phyloP scores from a whole-genome alignment of 1,284 basidiomycete genomes.

The Fomitopsis pinicola region DNA sequence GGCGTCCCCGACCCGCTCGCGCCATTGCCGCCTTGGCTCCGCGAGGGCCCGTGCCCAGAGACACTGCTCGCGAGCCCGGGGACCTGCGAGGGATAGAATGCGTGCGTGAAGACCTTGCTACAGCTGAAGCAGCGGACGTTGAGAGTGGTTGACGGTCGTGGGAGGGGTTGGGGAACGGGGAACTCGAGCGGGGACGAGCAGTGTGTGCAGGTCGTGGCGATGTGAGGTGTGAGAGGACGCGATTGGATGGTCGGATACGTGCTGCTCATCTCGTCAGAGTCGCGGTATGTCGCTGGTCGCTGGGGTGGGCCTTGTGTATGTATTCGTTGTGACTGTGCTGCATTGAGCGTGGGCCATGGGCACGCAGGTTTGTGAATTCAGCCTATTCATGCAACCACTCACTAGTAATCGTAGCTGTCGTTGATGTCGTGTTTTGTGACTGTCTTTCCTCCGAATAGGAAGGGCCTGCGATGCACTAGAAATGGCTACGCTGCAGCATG shows the following conservation, averaged over 20 bases:
- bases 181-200: conserved; percentile 74
- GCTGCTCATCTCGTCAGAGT: conserved; percentile 18
- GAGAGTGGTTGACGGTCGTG: conserved; percentile 60
- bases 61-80: conserved; percentile 21
- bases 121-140: conserved; percentile 72
- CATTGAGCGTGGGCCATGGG: not conserved
- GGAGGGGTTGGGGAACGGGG: conserved; percentile 60
- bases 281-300: not conserved
- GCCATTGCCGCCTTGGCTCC: conserved; percentile 11
- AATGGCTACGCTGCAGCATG: not conserved
- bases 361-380: not conserved
- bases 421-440: not conserved
- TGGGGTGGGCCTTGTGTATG: not conserved
- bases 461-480: not conserved
- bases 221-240: conserved; percentile 58
- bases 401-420: not conserved
- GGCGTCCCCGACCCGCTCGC: conserved; percentile 16
- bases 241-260: conserved; percentile 44
- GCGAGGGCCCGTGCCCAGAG: conserved; percentile 5
- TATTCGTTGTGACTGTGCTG: not conserved
- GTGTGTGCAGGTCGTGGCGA: conserved; percentile 55
- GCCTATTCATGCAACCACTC: not conserved
- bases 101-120: conserved; percentile 50
- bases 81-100: conserved; percentile 61
- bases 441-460: not conserved